A percentile compares a stretch with the other conserved stretches of the same genome.
Evolutionary conservation across 116 monocot genomes (phyloP).

Genomic region (Dioscorea cayenensis): DNA sequence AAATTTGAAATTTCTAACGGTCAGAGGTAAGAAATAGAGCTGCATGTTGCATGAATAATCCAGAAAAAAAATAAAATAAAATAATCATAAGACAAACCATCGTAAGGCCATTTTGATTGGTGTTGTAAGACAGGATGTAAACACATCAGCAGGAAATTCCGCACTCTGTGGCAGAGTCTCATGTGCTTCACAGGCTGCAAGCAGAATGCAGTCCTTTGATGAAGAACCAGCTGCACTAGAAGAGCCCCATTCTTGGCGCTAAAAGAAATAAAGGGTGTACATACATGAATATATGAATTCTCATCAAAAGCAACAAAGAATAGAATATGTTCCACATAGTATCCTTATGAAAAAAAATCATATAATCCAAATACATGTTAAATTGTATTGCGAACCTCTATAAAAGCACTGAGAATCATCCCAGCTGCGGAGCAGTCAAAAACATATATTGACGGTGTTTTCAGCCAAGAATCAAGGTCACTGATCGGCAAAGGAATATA

Average conservation of each 20-base stretch:
- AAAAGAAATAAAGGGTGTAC: background rate
- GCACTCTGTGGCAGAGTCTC: constrained; percentile 94
- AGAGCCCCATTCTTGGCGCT: constrained; percentile 55
- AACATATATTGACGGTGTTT: constrained; percentile 96
- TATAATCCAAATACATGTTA: background rate
- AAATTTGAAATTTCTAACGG: no score
- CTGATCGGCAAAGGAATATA: constrained; percentile 89
- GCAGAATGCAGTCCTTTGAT: constrained; percentile 81
- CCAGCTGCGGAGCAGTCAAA: constrained; percentile 97
- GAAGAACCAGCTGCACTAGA: constrained; percentile 40
- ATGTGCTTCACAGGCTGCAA: constrained; percentile 92
- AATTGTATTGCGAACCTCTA: constrained; percentile 36
- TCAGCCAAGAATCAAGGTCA: constrained; percentile 95
- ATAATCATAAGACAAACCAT: constrained; percentile 52
- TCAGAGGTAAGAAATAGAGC: no score
- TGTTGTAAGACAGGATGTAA: constrained; percentile 93
- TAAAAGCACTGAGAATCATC: constrained; percentile 74
- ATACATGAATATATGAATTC: background rate
- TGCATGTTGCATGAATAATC: background rate
- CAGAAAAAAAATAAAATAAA: background rate
- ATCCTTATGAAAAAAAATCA: background rate
- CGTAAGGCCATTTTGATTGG: constrained; percentile 96
- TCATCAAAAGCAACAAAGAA: background rate
- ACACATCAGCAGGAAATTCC: constrained; percentile 96
- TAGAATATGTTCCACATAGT: background rate